Evolutionary conservation across 768 basidiomycete genomes (phyloP), one percentile per base, ranked within the genome.

Genomic region (Hysterangium stoloniferum): DNA sequence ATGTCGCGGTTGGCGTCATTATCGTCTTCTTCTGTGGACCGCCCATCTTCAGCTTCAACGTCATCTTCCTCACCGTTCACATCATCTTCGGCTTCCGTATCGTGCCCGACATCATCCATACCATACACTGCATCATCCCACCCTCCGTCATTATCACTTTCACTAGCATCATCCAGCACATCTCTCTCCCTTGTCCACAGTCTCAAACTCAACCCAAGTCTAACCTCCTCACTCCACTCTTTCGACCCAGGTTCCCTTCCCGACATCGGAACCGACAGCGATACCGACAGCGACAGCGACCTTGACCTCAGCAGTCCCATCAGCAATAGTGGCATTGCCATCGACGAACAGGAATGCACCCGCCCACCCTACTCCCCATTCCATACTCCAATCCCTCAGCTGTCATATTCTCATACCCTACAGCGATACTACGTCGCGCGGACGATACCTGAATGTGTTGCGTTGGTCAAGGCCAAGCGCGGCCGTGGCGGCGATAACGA

Each of bases 311-410:
- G 33, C 33, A 34, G 33, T 17, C 17, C 33, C 9, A 17, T 9
- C 33, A 17, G 17, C 33, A 34, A 9, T 17, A 17, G 17, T 17
- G 33, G 9, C 33, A 17, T 9, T 34, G 33, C 17, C 11, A 34
- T 9, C 17, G 33, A 34, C 25, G 12, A 41, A 37, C 9, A 29
- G 38, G 13, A 24, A 20, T 31, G 27, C 49, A 5, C 27, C 49
- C 13, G 28, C 25, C 11, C 15, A 8, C 6, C 6, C 7, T 17
- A 12, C 4, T 19, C 15, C 12, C 35, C 34, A 6, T 51, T 51
- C 38, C 40, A 51, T 25, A 41, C 31, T 15, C 40, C 8, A 19
- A 51, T 51, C 15, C 49, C 49, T 9, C 49, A 51, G 22, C 6
- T 51, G 13, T 37, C 49, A 15, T 51, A 31, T 22, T n/a, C 20